Evolutionary conservation across 192 early-diverging fungal species (phyloP).

Genomic region (Podila horticola): DNA sequence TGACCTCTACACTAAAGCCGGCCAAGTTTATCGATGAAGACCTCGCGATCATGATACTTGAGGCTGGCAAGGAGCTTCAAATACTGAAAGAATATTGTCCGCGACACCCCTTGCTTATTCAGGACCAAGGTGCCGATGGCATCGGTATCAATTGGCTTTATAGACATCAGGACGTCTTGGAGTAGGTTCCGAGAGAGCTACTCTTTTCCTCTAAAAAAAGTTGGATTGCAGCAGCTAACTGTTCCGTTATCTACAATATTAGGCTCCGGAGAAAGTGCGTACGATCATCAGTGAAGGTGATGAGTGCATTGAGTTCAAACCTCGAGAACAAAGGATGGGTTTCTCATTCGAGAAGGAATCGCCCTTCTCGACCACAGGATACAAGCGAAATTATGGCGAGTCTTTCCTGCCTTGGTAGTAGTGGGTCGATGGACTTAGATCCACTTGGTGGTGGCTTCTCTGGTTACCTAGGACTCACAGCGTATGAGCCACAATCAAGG

Average conservation of each 20-base stretch:
- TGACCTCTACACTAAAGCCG: constrained; percentile 3
- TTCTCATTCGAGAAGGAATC: background rate
- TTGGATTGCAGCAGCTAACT: no score
- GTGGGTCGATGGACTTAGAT: background rate
- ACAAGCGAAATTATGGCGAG: background rate
- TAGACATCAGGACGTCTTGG: constrained; percentile 6
- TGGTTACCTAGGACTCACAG: background rate
- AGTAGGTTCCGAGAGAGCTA: constrained; percentile 15
- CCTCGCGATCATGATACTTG: constrained; percentile 39
- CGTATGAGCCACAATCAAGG: background rate
- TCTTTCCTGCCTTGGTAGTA: background rate
- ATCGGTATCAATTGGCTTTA: constrained; percentile 26
- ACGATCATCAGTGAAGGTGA: constrained; percentile 5
- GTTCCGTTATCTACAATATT: background rate
- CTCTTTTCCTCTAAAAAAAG: background rate
- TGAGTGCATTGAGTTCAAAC: constrained; percentile 5
- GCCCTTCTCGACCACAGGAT: background rate
- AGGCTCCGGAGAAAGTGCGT: constrained; percentile 7
- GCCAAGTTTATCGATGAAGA: constrained; percentile 36
- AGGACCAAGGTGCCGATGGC: constrained; percentile 5
- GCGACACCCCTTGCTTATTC: constrained; percentile 37
- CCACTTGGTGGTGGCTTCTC: background rate
- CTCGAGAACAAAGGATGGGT: constrained; percentile 25
- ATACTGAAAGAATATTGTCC: constrained; percentile 44
- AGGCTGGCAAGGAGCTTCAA: constrained; percentile 55